phyloP scores from a whole-genome alignment of 2,329 filamentous ascomycete genomes.

The Claviceps digitariae region DNA sequence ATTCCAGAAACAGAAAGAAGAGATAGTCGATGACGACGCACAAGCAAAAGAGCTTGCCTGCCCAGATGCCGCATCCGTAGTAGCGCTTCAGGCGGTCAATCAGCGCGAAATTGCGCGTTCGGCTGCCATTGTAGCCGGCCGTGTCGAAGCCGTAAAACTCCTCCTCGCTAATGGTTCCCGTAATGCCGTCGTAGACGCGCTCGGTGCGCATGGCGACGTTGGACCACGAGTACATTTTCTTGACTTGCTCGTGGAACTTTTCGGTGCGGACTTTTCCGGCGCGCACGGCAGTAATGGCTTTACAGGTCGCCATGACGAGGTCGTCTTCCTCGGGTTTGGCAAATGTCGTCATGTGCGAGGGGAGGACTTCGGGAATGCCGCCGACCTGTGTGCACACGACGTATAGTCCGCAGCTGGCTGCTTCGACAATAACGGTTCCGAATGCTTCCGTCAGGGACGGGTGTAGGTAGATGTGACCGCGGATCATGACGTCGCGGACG shows the following conservation, averaged over 20 bases:
- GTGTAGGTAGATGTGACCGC: constrained; percentile 91
- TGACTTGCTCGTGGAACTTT: constrained; percentile 90
- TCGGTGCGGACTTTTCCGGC: constrained; percentile 83
- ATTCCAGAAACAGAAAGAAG: constrained; percentile 75
- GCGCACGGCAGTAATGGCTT: constrained; percentile 75
- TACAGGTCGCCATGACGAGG: constrained; percentile 75
- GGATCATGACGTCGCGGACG: constrained; percentile 93
- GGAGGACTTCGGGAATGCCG: constrained; percentile 91
- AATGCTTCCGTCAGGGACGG: constrained; percentile 94
- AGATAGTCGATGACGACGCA: constrained; percentile 92
- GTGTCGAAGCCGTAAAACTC: constrained; percentile 80
- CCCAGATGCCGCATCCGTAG: constrained; percentile 97
- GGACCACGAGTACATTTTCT: constrained; percentile 97
- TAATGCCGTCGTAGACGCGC: constrained; percentile 88
- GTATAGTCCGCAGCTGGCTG: constrained; percentile 87
- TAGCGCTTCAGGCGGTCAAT: constrained; percentile 94
- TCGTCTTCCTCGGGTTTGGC: constrained; percentile 96
- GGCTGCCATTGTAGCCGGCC: constrained; percentile 53
- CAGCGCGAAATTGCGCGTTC: constrained; percentile 74
- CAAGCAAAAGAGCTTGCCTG: constrained; percentile 90
- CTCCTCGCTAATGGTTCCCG: constrained; percentile 67
- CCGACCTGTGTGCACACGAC: constrained; percentile 95
- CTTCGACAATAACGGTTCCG: constrained; percentile 94
- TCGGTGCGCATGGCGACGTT: constrained; percentile 91
- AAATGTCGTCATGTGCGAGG: constrained; percentile 93